Base-by-base conservation (phyloP, 2,329 filamentous ascomycete species). In the Neopestalotiopsis rosae region DNA sequence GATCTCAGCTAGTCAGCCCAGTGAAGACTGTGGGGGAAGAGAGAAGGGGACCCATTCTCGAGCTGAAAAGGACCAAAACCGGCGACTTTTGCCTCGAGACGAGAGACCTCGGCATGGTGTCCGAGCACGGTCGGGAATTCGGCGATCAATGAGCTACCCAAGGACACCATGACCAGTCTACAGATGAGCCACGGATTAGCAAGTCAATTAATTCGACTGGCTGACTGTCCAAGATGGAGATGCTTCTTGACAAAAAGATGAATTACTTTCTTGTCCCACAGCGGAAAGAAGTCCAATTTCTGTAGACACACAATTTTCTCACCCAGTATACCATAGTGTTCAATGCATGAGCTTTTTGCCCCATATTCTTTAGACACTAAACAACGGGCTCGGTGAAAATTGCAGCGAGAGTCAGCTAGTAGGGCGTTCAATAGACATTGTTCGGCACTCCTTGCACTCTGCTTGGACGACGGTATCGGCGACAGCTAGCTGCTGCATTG, bases 51-150 rank as follows among this genome's bases (percentile, higher is more conserved):
- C 34, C 34, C 14, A 17, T 20, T 20, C 17, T 9, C n/a, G 14
- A 28, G 63, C 52, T 67, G 6, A 38, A 61, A 40, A 14, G 38
- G 66, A 72, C 71, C 62, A 68, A 64, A 52, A 30, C 69, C 71
- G 71, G 69, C 61, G 69, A 69, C 17, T 65, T 70, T 73, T 71
- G 68, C 70, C 61, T 64, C 61, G 7, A 64, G 17, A 17, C 40
- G 20, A 64, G 20, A 17, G 70, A 28, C 72, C 71, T 74, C 72
- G 72, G 72, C 71, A 72, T 71, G 70, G 59, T 71, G 64, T 64
- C 59, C 61, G 68, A 68, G 66, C n/a, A 65, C 66, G 66, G 68
- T 69, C 70, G 69, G 71, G 28, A 68, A 69, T 67, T 68, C 52
- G 32, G 70, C 71, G 70, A 71, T 72, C 17, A 28, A 17, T 20